Evolutionary conservation across 257 asterid genomes (phyloP).

Genomic region (Capsicum baccatum): DNA sequence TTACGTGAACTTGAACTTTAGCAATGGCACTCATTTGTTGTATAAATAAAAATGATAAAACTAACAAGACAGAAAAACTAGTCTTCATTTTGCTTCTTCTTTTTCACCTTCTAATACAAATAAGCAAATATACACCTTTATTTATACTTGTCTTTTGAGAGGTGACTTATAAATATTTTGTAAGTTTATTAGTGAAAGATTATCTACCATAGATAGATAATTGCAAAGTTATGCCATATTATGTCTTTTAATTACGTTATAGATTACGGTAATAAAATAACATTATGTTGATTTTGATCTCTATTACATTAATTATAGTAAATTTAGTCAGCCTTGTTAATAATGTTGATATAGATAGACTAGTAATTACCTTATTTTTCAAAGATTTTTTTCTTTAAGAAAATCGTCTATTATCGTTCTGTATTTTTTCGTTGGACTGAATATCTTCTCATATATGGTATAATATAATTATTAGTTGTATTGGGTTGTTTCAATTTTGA

Average conservation of each 20-base stretch:
- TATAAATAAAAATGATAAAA: background rate
- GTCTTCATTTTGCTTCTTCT: background rate
- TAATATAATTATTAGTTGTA: too few relatives aligned
- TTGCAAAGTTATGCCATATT: too few relatives aligned
- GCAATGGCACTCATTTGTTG: background rate
- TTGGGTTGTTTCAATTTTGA: too few relatives aligned
- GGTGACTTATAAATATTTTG: too few relatives aligned
- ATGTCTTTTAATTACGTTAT: too few relatives aligned
- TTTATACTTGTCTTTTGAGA: background rate
- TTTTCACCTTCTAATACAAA: background rate
- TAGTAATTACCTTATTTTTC: background rate
- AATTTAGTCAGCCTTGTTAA: background rate
- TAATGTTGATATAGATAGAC: background rate
- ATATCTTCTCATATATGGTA: too few relatives aligned
- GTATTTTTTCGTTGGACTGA: too few relatives aligned
- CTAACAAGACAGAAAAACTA: background rate
- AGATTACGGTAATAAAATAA: background rate
- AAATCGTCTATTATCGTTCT: too few relatives aligned
- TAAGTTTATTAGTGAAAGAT: too few relatives aligned
- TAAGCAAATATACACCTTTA: background rate
- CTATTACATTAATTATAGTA: background rate
- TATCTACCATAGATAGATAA: too few relatives aligned
- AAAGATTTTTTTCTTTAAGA: too few relatives aligned
- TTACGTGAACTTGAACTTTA: background rate
- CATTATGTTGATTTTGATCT: background rate